These are phyloP conservation scores for Lachancea lanzarotensis DNA, from an alignment of 805 yeast species.

Conservation along the genomic window DNA sequence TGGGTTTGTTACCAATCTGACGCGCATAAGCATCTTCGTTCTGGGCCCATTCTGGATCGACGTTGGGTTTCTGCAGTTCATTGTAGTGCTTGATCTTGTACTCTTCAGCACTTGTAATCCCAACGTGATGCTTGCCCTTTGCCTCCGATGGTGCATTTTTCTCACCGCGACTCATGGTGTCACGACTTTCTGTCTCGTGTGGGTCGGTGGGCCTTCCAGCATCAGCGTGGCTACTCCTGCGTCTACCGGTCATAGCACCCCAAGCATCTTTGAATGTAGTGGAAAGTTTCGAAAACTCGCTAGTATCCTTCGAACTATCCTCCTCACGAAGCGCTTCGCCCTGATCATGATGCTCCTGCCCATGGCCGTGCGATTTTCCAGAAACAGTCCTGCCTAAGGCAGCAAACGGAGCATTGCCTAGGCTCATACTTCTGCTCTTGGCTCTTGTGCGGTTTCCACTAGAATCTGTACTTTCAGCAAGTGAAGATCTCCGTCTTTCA, in stretches of 20 bases:
- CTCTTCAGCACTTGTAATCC: neutral
- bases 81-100: neutral
- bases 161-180: too few species aligned
- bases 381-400: slow-evolving; percentile 3
- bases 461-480: neutral
- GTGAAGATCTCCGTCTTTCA: slow-evolving; percentile 7
- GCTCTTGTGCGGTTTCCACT: neutral
- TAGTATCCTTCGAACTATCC: neutral
- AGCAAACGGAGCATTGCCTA: slow-evolving; percentile 4
- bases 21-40: slow-evolving; percentile 14
- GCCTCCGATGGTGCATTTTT: neutral
- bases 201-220: neutral
- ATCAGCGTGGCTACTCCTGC: slow-evolving; percentile 3
- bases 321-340: neutral
- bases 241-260: slow-evolving; percentile 7
- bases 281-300: slow-evolving; percentile 1
- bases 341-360: neutral
- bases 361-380: slow-evolving; percentile 1
- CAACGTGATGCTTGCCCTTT: neutral
- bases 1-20: slow-evolving; percentile 22
- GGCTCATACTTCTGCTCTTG: slow-evolving; percentile 8
- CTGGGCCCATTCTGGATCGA: neutral
- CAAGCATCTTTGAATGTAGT: slow-evolving; percentile 5
- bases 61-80: neutral
- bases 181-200: neutral